Evolutionary conservation across 257 asterid species (phyloP).

Genomic region (Solanum pinnatisectum): DNA sequence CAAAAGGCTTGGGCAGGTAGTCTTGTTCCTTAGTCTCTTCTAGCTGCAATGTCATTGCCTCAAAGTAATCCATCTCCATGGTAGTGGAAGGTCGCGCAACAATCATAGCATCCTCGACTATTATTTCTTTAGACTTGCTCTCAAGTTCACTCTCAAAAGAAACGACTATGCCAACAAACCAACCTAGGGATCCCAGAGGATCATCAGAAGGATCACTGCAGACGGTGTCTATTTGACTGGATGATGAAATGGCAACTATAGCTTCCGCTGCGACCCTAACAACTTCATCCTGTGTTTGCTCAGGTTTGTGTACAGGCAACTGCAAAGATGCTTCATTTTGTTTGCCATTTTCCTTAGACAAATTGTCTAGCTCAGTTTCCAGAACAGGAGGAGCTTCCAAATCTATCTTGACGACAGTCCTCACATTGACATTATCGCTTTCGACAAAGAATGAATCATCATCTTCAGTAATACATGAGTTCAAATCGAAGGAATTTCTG

Average conservation of each 20-base stretch:
- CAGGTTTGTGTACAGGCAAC: neutral
- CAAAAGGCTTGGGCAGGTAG: conserved; percentile 62
- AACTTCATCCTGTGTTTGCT: conserved; percentile 19
- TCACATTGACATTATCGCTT: conserved; percentile 13
- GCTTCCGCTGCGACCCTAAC: conserved; percentile 33
- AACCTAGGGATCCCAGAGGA: conserved; percentile 39
- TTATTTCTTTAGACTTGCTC: conserved; percentile 15
- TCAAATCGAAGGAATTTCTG: conserved; percentile 65
- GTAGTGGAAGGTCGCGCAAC: neutral
- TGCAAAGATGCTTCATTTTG: conserved; percentile 1
- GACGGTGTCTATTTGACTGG: conserved; percentile 16
- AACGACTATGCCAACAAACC: conserved; percentile 49
- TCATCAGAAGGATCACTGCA: conserved; percentile 16
- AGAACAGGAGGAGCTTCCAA: conserved; percentile 26
- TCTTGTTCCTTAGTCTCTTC: conserved; percentile 63
- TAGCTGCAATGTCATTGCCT: conserved; percentile 63
- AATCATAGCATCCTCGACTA: conserved; percentile 13
- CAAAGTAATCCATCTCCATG: conserved; percentile 68
- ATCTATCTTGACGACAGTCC: conserved; percentile 27
- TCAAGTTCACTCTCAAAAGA: conserved; percentile 20
- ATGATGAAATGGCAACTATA: conserved; percentile 36
- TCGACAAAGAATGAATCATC: conserved; percentile 41
- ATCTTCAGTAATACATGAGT: conserved; percentile 51
- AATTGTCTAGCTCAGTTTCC: conserved; percentile 29
- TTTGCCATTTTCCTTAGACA: conserved; percentile 1